These are phyloP conservation scores for Mimosa bimucronata DNA, from an alignment of 306 rosid species.

Conservation along the genomic window DNA sequence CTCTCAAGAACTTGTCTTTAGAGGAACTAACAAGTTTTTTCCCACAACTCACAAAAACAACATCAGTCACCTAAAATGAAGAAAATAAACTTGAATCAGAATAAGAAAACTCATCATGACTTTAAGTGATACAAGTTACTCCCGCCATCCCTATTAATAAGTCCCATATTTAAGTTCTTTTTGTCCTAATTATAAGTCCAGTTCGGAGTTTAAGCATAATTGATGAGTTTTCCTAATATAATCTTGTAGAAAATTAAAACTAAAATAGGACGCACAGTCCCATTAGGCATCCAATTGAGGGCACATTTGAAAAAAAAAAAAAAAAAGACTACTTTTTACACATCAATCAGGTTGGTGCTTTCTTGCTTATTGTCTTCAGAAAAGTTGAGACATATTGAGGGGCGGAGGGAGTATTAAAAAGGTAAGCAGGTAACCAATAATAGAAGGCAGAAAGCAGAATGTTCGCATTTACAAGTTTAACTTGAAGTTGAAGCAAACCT, in stretches of 20 bases:
- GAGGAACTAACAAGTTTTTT: slow-evolving; percentile 88
- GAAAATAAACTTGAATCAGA: slow-evolving; percentile 16
- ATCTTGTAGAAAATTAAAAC: neutral
- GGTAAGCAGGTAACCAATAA: neutral
- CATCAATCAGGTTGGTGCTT: neutral
- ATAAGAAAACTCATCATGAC: neutral
- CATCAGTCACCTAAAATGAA: slow-evolving; percentile 80
- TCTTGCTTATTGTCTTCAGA: neutral
- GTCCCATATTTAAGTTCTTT: neutral
- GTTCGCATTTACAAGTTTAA: neutral
- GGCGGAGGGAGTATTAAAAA: neutral
- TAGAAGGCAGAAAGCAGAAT: slow-evolving; percentile 12
- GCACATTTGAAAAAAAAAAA: too few relatives aligned
- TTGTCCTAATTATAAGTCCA: too few relatives aligned
- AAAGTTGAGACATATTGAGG: neutral
- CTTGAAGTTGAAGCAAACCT: slow-evolving; percentile 47
- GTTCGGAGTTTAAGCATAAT: too few relatives aligned
- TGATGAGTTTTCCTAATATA: neutral
- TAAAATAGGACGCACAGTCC: neutral
- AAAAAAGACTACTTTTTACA: neutral
- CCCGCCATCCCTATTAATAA: neutral
- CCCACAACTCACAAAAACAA: slow-evolving; percentile 73
- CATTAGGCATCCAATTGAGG: neutral
- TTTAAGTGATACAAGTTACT: neutral
- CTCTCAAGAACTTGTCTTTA: slow-evolving; percentile 92